A percentile compares a stretch with the other conserved stretches of the same genome.
These are phyloP conservation scores for Parathielavia hyrcaniae DNA, from an alignment of 495 filamentous ascomycete species.

Conservation along the genomic window DNA sequence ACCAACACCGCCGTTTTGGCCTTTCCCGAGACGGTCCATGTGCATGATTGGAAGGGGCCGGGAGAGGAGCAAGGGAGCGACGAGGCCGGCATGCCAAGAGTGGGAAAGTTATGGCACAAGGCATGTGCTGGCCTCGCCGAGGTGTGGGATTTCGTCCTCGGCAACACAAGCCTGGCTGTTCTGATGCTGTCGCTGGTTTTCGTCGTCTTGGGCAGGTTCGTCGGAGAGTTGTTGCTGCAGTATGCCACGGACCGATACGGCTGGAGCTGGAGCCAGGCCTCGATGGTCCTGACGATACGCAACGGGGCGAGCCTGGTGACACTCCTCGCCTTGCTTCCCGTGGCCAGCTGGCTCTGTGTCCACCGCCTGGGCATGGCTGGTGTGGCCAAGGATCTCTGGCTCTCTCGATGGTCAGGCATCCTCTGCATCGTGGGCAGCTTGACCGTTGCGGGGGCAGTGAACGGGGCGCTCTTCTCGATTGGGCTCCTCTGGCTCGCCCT, in stretches of 20 bases:
- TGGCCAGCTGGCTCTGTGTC: slow-evolving; percentile 23
- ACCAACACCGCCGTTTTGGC: slow-evolving; percentile 4
- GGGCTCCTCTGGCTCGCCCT: slow-evolving; percentile 26
- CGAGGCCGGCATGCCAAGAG: not conserved
- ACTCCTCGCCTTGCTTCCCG: slow-evolving; percentile 26
- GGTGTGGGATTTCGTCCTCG: slow-evolving; percentile 23
- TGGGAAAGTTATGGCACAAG: slow-evolving; percentile 12
- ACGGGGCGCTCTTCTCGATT: slow-evolving; percentile 18
- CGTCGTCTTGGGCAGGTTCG: slow-evolving; percentile 24
- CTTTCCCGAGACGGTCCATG: slow-evolving; percentile 31
- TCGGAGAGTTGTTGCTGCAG: slow-evolving; percentile 30
- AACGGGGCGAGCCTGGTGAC: slow-evolving; percentile 24
- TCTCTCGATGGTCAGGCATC: slow-evolving; percentile 24
- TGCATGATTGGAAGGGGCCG: slow-evolving; percentile 17
- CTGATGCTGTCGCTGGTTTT: slow-evolving; percentile 27
- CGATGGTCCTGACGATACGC: slow-evolving; percentile 26
- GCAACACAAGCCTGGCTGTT: slow-evolving; percentile 21
- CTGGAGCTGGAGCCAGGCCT: slow-evolving; percentile 30
- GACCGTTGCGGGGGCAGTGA: slow-evolving; percentile 21
- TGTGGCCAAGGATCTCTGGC: slow-evolving; percentile 27
- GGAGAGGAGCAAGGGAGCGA: slow-evolving; percentile 4
- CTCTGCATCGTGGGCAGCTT: slow-evolving; percentile 17
- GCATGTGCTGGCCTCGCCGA: slow-evolving; percentile 16
- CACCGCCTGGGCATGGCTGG: slow-evolving; percentile 19
- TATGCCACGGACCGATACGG: slow-evolving; percentile 32